These are phyloP conservation scores for Brettanomyces anomalus DNA, from an alignment of 805 yeast species.

Conservation along the genomic window DNA sequence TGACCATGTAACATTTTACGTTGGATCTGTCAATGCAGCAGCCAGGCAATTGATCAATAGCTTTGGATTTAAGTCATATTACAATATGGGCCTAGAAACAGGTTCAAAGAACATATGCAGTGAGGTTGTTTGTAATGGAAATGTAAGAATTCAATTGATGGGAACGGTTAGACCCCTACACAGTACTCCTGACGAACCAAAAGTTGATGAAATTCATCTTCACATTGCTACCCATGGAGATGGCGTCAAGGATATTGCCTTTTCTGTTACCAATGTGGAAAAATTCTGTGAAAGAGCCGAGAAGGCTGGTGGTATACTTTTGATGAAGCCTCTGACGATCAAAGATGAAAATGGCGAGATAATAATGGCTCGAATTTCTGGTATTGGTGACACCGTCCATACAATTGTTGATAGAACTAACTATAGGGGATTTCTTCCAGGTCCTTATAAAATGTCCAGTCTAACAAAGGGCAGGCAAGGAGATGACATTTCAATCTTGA, in stretches of 20 bases:
- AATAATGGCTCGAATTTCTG: slow-evolving; percentile 40
- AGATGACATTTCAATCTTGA: not conserved
- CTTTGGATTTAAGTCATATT: slow-evolving; percentile 58
- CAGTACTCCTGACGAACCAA: slow-evolving; percentile 6
- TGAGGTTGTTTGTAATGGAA: slow-evolving; percentile 54
- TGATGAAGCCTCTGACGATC: slow-evolving; percentile 17
- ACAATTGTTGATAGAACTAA: slow-evolving; percentile 45
- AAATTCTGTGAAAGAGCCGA: slow-evolving; percentile 38
- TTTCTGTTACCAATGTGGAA: slow-evolving; percentile 46
- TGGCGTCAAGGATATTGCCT: slow-evolving; percentile 71
- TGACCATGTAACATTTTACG: slow-evolving; percentile 61
- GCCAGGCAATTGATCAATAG: slow-evolving; percentile 44
- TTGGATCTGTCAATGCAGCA: slow-evolving; percentile 61
- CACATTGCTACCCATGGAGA: slow-evolving; percentile 60
- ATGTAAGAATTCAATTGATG: slow-evolving; percentile 39
- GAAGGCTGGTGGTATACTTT: slow-evolving; percentile 36
- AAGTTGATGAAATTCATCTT: slow-evolving; percentile 29
- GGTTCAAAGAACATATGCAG: slow-evolving; percentile 46
- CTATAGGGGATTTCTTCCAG: slow-evolving; percentile 22
- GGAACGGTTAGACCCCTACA: slow-evolving; percentile 27
- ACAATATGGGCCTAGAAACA: slow-evolving; percentile 61
- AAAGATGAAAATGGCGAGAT: slow-evolving; percentile 44
- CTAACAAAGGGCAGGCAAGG: slow-evolving; percentile 1
- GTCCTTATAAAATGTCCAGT: slow-evolving; percentile 6
- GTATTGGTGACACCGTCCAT: slow-evolving; percentile 59